Conservation (phyloP, 371 early-diverging fungal genomes). For the Mortierella sp. region DNA sequence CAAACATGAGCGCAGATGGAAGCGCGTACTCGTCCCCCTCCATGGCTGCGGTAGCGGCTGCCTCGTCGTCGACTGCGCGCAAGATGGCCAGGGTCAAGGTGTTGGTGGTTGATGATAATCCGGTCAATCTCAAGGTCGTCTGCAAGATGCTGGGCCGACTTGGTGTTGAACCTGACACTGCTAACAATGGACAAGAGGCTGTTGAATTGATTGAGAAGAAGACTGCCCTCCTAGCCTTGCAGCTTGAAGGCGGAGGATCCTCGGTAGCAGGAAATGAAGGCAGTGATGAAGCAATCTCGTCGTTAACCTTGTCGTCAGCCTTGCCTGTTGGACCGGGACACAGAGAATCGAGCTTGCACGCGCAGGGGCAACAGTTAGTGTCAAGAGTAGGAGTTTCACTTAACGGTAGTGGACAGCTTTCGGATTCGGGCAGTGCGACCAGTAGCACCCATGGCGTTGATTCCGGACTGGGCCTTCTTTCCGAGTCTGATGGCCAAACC, state of each 20-base stretch:
- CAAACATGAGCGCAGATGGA: not conserved
- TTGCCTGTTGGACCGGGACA: not conserved
- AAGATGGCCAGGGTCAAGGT: slow-evolving; percentile 52
- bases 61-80: slow-evolving; percentile 25
- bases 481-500: not conserved
- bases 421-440: not conserved
- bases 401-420: not conserved
- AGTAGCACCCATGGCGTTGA: not conserved
- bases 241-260: not conserved
- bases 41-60: slow-evolving; percentile 32
- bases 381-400: not conserved
- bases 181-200: slow-evolving; percentile 64
- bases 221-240: slow-evolving; percentile 23
- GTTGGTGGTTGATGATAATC: slow-evolving; percentile 69
- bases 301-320: not conserved
- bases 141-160: slow-evolving; percentile 59
- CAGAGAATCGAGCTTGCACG: not conserved
- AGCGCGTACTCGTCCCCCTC: slow-evolving; percentile 31
- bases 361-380: not conserved
- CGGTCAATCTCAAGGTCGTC: slow-evolving; percentile 65
- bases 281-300: not conserved
- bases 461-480: not conserved
- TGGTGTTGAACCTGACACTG: slow-evolving; percentile 47
- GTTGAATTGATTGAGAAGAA: slow-evolving; percentile 54
- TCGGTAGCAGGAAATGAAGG: not conserved